Evolutionary conservation across 169 alveolate species (phyloP), one percentile per base, ranked within the genome.

Genomic region (Eimeria sp.): DNA sequence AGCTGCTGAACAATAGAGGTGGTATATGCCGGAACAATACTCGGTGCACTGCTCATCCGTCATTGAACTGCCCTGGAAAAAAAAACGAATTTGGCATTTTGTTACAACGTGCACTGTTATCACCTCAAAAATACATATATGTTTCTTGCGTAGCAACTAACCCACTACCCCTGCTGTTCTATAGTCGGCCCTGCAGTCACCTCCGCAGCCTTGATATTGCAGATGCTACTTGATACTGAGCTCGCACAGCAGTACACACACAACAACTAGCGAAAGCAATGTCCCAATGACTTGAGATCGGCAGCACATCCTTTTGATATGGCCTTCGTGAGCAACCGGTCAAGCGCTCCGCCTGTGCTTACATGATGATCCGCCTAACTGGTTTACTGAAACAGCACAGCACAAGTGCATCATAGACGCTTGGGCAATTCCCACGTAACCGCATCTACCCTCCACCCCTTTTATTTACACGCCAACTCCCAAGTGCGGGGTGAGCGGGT

Each of bases 191-290:
- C 43, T 43, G 22, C 40, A 25, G 20, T 61, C 49, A 84, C 92
- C 92, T 11, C 43, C 4, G 34, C 20, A 11, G 92, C 75, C 70
- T 54, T 84, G 92, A 84, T 43, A 34, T 34, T 84, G 92, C 92
- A 84, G 54, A 84, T 58, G 49, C 92, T 61, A 49, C 80, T 84
- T 40, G 78, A 84, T 43, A 61, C 92, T 84, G 92, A 54, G 73
- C 57, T 2, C 51, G 78, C 78, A 75, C 34, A 20, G 40, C 86
- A 75, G 45, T 75, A 75, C 58, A 47, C 30, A 75, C 30, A 43
- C 30, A 43, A 22, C 2, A 7, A 45, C 58, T 18, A 25, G 11
- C 54, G n/a, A 3, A 7, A 57, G 34, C n/a, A 14, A 75, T 45
- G 86, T 7, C 9, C 30, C 43, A 16, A 0, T 16, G 11, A 5